phyloP scores from a whole-genome alignment of 257 asterid species.

The Solanum rostratum region DNA sequence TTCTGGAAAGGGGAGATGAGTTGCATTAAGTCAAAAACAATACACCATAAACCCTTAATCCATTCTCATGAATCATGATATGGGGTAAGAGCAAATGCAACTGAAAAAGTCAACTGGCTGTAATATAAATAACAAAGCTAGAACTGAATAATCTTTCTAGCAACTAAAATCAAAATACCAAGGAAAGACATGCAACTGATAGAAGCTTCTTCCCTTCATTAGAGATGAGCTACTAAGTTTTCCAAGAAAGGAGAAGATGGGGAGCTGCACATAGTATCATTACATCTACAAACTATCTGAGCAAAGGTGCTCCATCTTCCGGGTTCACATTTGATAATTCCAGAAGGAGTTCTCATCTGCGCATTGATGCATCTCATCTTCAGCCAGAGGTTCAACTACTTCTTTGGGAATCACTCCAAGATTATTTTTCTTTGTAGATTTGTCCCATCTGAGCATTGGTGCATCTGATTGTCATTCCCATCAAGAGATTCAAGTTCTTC shows the following conservation, averaged over 20 bases:
- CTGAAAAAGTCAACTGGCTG: not conserved
- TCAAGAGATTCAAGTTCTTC: constrained; percentile 12
- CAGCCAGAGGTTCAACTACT: too few species aligned
- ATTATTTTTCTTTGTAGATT: not conserved
- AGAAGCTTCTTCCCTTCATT: too few species aligned
- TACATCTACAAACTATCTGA: too few species aligned
- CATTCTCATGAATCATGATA: not conserved
- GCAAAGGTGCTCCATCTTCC: too few species aligned
- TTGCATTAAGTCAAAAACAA: not conserved
- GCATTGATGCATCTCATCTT: too few species aligned
- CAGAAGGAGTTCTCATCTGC: too few species aligned
- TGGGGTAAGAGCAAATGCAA: not conserved
- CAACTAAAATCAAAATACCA: not conserved
- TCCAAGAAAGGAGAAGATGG: not conserved
- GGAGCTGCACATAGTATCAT: too few species aligned
- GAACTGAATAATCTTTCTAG: not conserved
- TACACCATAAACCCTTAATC: not conserved
- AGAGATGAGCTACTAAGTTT: not conserved
- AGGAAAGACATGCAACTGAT: too few species aligned
- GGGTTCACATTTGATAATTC: too few species aligned
- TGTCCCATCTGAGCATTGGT: not conserved
- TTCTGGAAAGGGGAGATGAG: not conserved
- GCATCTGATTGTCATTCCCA: not conserved
- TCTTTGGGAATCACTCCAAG: not conserved
- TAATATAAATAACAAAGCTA: not conserved